Evolutionary conservation across 805 yeast species (phyloP), one percentile per base, ranked within the genome.

Genomic region (Scheffersomyces ergatensis): DNA sequence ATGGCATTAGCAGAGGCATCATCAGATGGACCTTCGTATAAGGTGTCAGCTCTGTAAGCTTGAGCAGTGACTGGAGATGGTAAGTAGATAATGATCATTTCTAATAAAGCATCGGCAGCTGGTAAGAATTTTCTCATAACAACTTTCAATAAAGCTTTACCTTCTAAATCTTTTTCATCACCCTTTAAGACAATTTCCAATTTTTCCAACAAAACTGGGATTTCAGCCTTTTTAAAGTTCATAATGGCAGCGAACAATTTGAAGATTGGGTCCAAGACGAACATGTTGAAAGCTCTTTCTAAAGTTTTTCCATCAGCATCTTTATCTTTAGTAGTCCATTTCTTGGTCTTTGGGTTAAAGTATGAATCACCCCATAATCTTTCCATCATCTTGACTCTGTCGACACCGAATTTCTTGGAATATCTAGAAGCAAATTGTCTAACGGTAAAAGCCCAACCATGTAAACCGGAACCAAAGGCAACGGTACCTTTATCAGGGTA

Each of bases 11-110:
- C 88, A 65, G 83, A 78, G 63, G 83, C 84, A 72, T 92, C 99
- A 68, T 85, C 93, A 60, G 85, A 52, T 74, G 99, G 99, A 82
- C 99, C 99, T 81, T 92, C 98, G 82, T 92, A 92, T 67, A 92
- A 85, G 65, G 95, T 85, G 74, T 88, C 97, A 67, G 97, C 98
- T 87, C 99, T 90, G 95, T 92, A 92, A 70, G 72, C 73, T 82
- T 93, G 98, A 72, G 99, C 98, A 63, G 98, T 92, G 70, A 89
- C 95, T 77, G 99, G 99, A 57, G 98, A 93, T 77, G 99, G 99
- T 73, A 92, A 85, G 81, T 92, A 97, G 63, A 92, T 78, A 67
- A 90, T 85, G 77, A 93, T 89, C 99, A 92, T 92, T 83, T 92
- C 98, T 76, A 92, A 78, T 72, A 92, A 81, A 67, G 99, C 99